Conservation (phyloP, 2,329 filamentous ascomycete species). For the Graphilbum ipis-grandicollis region DNA sequence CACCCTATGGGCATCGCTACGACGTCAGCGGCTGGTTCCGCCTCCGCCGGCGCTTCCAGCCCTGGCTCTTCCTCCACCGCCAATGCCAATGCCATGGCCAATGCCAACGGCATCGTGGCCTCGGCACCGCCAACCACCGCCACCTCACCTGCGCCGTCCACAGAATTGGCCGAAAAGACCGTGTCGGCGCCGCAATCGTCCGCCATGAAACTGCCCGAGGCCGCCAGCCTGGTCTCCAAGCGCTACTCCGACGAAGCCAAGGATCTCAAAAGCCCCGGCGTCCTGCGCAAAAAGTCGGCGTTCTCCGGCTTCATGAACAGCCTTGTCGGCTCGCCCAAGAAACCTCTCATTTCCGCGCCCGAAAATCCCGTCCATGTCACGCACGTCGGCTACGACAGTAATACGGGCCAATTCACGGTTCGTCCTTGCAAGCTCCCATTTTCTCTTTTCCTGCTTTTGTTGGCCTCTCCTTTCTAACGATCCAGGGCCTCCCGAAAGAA, state of each 20-base stretch:
- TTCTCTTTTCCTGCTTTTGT: too few species aligned
- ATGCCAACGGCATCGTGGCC: slow-evolving; percentile 1
- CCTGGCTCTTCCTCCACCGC: background rate
- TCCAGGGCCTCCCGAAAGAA: slow-evolving; percentile 91
- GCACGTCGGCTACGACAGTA: slow-evolving; percentile 92
- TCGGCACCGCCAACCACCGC: slow-evolving; percentile 6
- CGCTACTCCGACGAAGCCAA: slow-evolving; percentile 64
- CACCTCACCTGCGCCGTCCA: slow-evolving; percentile 5
- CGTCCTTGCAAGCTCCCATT: slow-evolving; percentile 23
- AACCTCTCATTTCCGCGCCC: slow-evolving; percentile 88
- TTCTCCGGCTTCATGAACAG: slow-evolving; percentile 81
- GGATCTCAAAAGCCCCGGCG: slow-evolving; percentile 37
- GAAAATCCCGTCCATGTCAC: slow-evolving; percentile 97
- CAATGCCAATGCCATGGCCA: background rate
- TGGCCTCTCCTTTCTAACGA: slow-evolving; percentile 18
- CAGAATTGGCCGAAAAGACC: slow-evolving; percentile 27
- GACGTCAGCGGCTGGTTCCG: too few species aligned
- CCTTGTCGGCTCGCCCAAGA: slow-evolving; percentile 66
- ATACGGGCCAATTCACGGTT: slow-evolving; percentile 92
- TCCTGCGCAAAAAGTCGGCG: slow-evolving; percentile 68
- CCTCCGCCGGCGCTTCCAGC: background rate
- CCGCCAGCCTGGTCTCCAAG: slow-evolving; percentile 39
- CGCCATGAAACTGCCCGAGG: slow-evolving; percentile 20
- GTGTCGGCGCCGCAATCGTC: slow-evolving; percentile 14
- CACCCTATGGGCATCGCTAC: too few species aligned